Conservation (phyloP, 441 rosid genomes). For the Raphanus hybrid region DNA sequence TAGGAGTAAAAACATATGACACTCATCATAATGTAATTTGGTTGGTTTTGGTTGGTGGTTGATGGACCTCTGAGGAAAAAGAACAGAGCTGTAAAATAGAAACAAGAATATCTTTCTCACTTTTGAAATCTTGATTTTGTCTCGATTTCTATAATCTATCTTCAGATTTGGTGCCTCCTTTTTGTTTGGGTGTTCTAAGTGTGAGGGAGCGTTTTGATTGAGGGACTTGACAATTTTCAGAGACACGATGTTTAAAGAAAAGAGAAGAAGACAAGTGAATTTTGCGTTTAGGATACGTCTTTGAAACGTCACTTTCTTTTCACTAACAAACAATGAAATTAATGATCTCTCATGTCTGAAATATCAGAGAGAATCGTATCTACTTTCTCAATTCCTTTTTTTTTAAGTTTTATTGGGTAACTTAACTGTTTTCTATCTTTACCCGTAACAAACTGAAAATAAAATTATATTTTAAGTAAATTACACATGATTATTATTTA, state of each 20-base stretch:
- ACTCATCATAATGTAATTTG: constrained; percentile 24
- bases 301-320: constrained; percentile 41
- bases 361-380: constrained; percentile 43
- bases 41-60: constrained; percentile 27
- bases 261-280: constrained; percentile 38
- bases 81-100: constrained; percentile 27
- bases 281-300: constrained; percentile 44
- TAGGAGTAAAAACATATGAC: constrained; percentile 18
- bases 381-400: constrained; percentile 32
- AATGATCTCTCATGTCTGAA: constrained; percentile 38
- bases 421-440: background rate
- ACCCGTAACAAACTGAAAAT: background rate
- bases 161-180: constrained; percentile 36
- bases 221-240: constrained; percentile 32
- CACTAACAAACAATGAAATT: constrained; percentile 38
- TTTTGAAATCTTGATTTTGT: constrained; percentile 39
- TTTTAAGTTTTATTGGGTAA: background rate
- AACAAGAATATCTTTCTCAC: constrained; percentile 41
- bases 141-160: constrained; percentile 40
- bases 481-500: background rate
- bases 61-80: constrained; percentile 2
- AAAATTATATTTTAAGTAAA: background rate
- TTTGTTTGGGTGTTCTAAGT: constrained; percentile 35
- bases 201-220: constrained; percentile 46
- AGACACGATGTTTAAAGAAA: constrained; percentile 19